These are phyloP conservation scores for Leptomonas seymouri DNA, from an alignment of 208 protist species.

Conservation along the genomic window DNA sequence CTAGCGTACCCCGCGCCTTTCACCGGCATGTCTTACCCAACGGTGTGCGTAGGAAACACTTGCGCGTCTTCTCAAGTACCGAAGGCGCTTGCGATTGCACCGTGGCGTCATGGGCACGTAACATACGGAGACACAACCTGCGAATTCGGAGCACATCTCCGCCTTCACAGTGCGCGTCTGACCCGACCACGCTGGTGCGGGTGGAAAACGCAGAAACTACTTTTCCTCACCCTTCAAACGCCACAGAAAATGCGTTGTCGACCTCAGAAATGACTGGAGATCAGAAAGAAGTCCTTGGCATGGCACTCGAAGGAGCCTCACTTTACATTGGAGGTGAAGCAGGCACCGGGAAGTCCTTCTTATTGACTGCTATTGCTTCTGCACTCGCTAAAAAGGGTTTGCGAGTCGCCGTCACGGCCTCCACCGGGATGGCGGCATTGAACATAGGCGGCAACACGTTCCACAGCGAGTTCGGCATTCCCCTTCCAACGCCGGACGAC, in stretches of 20 bases:
- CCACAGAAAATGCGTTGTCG: not conserved
- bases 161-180: no score
- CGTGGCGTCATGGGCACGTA: not conserved
- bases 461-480: slow-evolving; percentile 84
- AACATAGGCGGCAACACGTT: slow-evolving; percentile 89
- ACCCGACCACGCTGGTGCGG: not conserved
- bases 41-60: not conserved
- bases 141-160: not conserved
- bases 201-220: not conserved
- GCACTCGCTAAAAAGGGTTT: slow-evolving; percentile 23
- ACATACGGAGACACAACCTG: not conserved
- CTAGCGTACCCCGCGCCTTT: not conserved
- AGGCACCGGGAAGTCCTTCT: slow-evolving; percentile 88
- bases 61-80: not conserved
- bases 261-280: slow-evolving; percentile 12
- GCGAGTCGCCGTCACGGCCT: slow-evolving; percentile 75
- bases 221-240: not conserved
- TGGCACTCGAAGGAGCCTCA: slow-evolving; percentile 51
- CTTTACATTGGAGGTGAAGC: slow-evolving; percentile 89
- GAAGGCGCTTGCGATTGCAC: not conserved
- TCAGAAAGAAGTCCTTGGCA: slow-evolving; percentile 15
- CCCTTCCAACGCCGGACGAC: slow-evolving; percentile 30
- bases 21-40: not conserved
- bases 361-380: slow-evolving; percentile 71
- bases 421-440: slow-evolving; percentile 86